phyloP scores from a whole-genome alignment of 2,329 filamentous ascomycete genomes.

The Sphaerostilbella broomeana region DNA sequence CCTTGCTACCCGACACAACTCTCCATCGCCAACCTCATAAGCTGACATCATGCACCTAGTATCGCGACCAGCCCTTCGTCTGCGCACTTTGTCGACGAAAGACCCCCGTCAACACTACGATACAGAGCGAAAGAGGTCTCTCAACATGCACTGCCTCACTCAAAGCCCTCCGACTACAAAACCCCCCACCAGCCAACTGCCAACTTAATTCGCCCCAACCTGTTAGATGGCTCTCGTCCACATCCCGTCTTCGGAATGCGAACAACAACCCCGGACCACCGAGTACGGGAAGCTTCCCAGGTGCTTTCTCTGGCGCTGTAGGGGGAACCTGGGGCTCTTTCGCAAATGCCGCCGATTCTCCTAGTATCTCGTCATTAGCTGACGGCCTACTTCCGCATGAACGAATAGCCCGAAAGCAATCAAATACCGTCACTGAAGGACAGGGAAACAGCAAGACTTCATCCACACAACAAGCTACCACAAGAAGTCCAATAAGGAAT shows the following conservation, averaged over 20 bases:
- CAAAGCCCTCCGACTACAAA: too few relatives aligned
- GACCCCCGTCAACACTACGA: constrained; percentile 18
- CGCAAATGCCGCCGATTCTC: constrained; percentile 9
- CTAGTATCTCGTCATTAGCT: constrained; percentile 1
- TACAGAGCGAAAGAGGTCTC: constrained; percentile 1
- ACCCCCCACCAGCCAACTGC: too few relatives aligned
- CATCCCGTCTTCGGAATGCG: constrained; percentile 17
- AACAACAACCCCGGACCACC: constrained; percentile 16
- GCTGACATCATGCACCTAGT: constrained; percentile 21
- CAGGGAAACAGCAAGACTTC: constrained; percentile 1
- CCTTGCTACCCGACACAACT: constrained; percentile 4
- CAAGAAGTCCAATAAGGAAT: neutral
- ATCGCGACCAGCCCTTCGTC: constrained; percentile 33
- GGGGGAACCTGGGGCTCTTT: constrained; percentile 19
- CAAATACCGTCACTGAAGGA: constrained; percentile 13
- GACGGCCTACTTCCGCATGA: constrained; percentile 33
- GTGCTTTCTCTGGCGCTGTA: constrained; percentile 17
- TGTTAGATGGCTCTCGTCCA: constrained; percentile 26
- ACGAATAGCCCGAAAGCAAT: constrained; percentile 27
- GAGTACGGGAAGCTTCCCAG: constrained; percentile 20
- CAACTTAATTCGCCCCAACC: too few relatives aligned
- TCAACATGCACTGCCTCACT: neutral
- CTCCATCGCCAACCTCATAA: neutral
- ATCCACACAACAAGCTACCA: neutral
- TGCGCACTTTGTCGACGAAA: constrained; percentile 35